Conservation (phyloP, 1,284 basidiomycete species). For the Sphaerobolus stellatus region DNA sequence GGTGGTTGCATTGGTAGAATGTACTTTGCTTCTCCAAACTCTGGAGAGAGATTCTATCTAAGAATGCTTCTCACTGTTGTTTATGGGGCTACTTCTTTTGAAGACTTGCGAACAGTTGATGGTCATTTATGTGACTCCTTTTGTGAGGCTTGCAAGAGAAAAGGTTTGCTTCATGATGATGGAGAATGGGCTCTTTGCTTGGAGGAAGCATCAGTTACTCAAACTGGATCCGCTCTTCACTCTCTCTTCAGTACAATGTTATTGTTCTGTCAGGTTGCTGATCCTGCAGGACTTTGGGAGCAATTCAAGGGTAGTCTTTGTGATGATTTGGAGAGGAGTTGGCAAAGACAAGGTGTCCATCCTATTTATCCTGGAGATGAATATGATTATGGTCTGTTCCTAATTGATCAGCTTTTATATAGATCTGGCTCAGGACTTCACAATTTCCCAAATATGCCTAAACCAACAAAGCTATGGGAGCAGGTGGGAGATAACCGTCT, state of each 20-base stretch:
- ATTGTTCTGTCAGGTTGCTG: slow-evolving; percentile 28
- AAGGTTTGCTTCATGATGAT: slow-evolving; percentile 46
- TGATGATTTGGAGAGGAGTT: slow-evolving; percentile 34
- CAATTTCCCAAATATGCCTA: slow-evolving; percentile 34
- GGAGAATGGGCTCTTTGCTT: slow-evolving; percentile 43
- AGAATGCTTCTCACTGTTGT: slow-evolving; percentile 36
- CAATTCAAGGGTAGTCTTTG: slow-evolving; percentile 37
- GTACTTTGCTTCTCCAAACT: slow-evolving; percentile 33
- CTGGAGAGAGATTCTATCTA: slow-evolving; percentile 40
- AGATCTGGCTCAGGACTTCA: slow-evolving; percentile 22
- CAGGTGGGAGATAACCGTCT: slow-evolving; percentile 28
- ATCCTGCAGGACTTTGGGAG: slow-evolving; percentile 38
- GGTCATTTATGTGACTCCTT: slow-evolving; percentile 28
- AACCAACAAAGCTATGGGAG: slow-evolving; percentile 28
- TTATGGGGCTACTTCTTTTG: slow-evolving; percentile 36
- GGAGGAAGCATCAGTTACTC: slow-evolving; percentile 40
- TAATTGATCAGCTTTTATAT: slow-evolving; percentile 32
- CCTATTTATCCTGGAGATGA: slow-evolving; percentile 29
- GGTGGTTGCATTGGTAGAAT: slow-evolving; percentile 37
- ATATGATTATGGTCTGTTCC: slow-evolving; percentile 42
- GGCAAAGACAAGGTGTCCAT: slow-evolving; percentile 13
- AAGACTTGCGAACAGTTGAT: slow-evolving; percentile 30
- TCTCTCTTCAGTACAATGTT: slow-evolving; percentile 43
- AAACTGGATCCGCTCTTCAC: slow-evolving; percentile 38
- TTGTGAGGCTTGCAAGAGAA: slow-evolving; percentile 38